Conservation (phyloP, 257 asterid species). For the Ehretia macrophylla region DNA sequence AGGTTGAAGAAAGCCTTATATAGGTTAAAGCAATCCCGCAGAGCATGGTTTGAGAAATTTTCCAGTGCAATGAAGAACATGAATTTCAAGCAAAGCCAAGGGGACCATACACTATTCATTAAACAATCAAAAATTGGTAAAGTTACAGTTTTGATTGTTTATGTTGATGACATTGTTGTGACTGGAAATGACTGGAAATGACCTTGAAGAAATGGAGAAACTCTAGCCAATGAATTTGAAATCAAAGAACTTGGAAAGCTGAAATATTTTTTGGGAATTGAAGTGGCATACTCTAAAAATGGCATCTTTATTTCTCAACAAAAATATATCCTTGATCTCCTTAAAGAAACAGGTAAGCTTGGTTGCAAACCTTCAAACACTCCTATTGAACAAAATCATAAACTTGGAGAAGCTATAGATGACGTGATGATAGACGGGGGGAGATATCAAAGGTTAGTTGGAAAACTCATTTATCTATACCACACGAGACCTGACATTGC, state of each 20-base stretch:
- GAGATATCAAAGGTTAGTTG: no score
- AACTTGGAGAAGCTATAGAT: not conserved
- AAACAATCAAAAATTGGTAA: not conserved
- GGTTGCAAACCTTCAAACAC: not conserved
- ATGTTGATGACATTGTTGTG: no score
- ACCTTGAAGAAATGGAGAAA: not conserved
- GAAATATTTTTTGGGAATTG: not conserved
- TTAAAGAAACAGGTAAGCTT: no score
- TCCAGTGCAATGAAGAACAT: not conserved
- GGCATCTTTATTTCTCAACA: no score
- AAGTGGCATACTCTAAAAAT: not conserved
- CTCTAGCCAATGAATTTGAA: not conserved
- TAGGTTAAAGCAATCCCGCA: not conserved
- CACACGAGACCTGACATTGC: no score
- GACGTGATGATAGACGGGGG: not conserved
- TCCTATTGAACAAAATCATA: not conserved
- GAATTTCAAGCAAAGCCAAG: not conserved
- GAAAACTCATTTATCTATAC: no score
- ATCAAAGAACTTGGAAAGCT: not conserved
- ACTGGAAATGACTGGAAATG: not conserved
- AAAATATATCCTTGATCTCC: no score
- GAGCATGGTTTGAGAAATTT: slow-evolving; percentile 2
- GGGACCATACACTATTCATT: not conserved
- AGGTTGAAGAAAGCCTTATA: not conserved
- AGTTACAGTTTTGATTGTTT: no score